Percentiles rank a stretch among this genome's conserved stretches.
phyloP scores from a whole-genome alignment of 2,329 filamentous ascomycete genomes.

The Microdochium nivale region DNA sequence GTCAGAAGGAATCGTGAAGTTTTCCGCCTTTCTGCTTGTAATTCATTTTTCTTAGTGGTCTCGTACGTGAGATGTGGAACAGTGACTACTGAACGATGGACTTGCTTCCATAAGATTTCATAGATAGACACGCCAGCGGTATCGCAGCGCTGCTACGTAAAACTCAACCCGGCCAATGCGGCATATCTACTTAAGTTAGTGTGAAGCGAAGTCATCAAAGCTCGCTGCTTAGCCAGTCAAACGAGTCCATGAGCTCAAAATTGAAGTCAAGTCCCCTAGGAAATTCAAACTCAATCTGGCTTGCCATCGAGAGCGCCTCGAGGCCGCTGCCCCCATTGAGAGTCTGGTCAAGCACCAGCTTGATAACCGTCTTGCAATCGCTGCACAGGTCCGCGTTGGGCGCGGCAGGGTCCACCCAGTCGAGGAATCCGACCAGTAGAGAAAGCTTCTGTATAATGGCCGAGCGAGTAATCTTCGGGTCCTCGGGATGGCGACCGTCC shows the following conservation, averaged over 20 bases:
- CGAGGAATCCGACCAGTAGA: conserved; percentile 40
- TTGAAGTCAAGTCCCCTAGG: conserved; percentile 27
- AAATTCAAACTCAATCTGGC: conserved; percentile 25
- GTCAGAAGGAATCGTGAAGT: too few relatives aligned
- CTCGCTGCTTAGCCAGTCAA: conserved; percentile 32
- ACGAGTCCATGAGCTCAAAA: conserved; percentile 39
- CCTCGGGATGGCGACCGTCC: not conserved
- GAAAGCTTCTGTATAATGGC: conserved; percentile 42
- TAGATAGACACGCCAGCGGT: too few relatives aligned
- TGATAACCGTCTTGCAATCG: conserved; percentile 38
- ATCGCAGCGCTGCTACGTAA: too few relatives aligned
- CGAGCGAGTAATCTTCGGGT: conserved; percentile 28
- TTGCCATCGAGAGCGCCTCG: not conserved
- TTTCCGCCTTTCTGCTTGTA: too few relatives aligned
- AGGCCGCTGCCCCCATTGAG: conserved; percentile 25
- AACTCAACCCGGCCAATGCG: too few relatives aligned
- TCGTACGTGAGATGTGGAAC: too few relatives aligned
- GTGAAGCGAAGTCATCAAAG: not conserved
- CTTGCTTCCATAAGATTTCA: too few relatives aligned
- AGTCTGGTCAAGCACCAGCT: conserved; percentile 39
- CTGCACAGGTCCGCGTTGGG: conserved; percentile 39
- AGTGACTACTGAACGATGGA: too few relatives aligned
- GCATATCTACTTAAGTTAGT: too few relatives aligned
- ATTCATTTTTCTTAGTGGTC: too few relatives aligned
- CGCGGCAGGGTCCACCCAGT: conserved; percentile 38